A percentile compares a stretch with the other conserved stretches of the same genome.
Evolutionary conservation across 805 yeast species (phyloP).

Genomic region (Wickerhamomyces xylosicus): DNA sequence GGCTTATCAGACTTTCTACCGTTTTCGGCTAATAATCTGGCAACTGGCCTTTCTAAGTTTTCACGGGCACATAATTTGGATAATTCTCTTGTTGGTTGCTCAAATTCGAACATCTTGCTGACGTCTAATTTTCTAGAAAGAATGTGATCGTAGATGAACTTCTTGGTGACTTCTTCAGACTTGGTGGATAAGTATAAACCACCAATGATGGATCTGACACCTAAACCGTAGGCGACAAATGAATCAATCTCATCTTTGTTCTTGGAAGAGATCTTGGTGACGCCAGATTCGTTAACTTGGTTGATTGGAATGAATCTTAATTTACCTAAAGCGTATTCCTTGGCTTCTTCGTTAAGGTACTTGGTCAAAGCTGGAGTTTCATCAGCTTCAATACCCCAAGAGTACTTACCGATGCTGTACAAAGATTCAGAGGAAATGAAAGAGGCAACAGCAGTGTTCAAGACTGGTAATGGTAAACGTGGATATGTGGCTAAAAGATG

Average conservation of each 20-base stretch:
- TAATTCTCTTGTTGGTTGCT: constrained; percentile 79
- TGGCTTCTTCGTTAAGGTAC: constrained; percentile 58
- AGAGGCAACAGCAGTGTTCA: constrained; percentile 67
- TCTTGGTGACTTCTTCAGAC: constrained; percentile 46
- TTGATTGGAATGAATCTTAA: constrained; percentile 37
- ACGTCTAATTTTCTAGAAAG: constrained; percentile 77
- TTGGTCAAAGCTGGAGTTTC: constrained; percentile 51
- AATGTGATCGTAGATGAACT: constrained; percentile 65
- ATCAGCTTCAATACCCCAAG: constrained; percentile 89
- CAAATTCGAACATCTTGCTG: constrained; percentile 65
- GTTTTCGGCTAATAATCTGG: constrained; percentile 83
- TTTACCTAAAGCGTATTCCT: constrained; percentile 59
- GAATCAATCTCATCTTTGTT: constrained; percentile 16
- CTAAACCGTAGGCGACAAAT: constrained; percentile 39
- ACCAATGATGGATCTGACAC: constrained; percentile 76
- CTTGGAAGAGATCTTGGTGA: constrained; percentile 31
- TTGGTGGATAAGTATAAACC: constrained; percentile 65
- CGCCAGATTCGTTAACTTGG: constrained; percentile 35
- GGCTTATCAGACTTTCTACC: constrained; percentile 84
- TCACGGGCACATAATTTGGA: constrained; percentile 69
- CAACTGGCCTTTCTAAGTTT: constrained; percentile 61
- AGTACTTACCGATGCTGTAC: constrained; percentile 47
- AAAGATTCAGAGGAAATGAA: constrained; percentile 62
- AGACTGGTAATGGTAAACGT: constrained; percentile 73
- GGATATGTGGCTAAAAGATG: constrained; percentile 72